Percentiles rank a stretch among this genome's conserved stretches.
phyloP scores from a whole-genome alignment of 495 filamentous ascomycete species.

The Penicillium psychrofluorescens region DNA sequence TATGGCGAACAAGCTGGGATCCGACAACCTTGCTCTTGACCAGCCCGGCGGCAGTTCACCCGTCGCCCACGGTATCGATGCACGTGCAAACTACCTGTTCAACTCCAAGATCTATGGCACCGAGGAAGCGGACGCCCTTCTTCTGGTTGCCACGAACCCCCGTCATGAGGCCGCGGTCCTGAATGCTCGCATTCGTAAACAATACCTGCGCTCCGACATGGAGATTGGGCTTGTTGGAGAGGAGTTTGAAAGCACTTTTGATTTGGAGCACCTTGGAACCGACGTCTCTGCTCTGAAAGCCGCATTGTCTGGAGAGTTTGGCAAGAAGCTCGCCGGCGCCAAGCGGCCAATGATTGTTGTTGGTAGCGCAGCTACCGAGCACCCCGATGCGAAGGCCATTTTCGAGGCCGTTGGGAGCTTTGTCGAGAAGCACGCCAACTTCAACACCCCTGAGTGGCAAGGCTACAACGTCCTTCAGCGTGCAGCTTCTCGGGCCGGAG shows the following conservation, averaged over 20 bases:
- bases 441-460: conserved; percentile 87
- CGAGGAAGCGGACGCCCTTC: conserved; percentile 86
- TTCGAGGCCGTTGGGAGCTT: conserved; percentile 84
- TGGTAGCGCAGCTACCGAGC: conserved; percentile 82
- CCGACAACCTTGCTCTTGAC: conserved; percentile 91
- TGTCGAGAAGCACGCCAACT: conserved; percentile 89
- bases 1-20: conserved; percentile 87
- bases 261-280: conserved; percentile 79
- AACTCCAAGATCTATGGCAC: conserved; percentile 91
- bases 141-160: conserved; percentile 90
- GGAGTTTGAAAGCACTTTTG: conserved; percentile 85
- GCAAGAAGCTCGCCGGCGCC: conserved; percentile 82
- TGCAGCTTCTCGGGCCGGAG: conserved; percentile 81
- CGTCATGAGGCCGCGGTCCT: conserved; percentile 89
- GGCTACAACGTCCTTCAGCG: conserved; percentile 95
- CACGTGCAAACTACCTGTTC: conserved; percentile 91
- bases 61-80: conserved; percentile 84
- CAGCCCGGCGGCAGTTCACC: conserved; percentile 78
- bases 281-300: conserved; percentile 73
- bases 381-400: conserved; percentile 82
- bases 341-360: conserved; percentile 93
- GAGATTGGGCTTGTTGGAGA: conserved; percentile 90
- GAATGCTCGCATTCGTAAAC: conserved; percentile 94
- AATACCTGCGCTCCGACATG: conserved; percentile 92
- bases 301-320: conserved; percentile 77